Conservation (phyloP, 208 protist species). For the Trypanosomatidae sp. region DNA sequence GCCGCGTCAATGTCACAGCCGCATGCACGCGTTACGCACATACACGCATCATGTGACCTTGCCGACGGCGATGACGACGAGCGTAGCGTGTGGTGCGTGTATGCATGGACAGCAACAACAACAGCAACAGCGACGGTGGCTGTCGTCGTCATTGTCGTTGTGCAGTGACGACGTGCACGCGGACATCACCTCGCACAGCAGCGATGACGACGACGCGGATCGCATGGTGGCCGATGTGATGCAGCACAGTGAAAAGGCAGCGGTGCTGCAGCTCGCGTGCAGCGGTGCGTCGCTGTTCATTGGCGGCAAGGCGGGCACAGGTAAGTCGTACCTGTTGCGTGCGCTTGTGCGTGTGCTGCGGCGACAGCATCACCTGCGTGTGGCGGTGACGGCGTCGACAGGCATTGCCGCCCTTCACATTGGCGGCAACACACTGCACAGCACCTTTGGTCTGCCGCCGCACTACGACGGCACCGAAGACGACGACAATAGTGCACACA, state of each 20-base stretch:
- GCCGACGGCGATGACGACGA: no score
- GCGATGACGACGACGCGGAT: background rate
- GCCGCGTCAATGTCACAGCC: no score
- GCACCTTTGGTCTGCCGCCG: background rate
- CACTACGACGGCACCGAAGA: background rate
- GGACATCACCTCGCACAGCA: background rate
- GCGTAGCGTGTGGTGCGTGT: no score
- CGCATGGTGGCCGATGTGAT: background rate
- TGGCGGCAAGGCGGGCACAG: conserved; percentile 80
- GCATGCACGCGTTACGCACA: no score
- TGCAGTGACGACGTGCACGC: background rate
- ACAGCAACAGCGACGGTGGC: background rate
- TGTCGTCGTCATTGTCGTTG: background rate
- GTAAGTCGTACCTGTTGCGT: conserved; percentile 77
- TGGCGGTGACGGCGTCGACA: conserved; percentile 77
- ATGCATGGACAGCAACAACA: background rate
- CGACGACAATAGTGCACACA: background rate
- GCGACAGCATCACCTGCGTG: conserved; percentile 4
- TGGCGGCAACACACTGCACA: conserved; percentile 77
- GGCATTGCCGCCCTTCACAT: conserved; percentile 82
- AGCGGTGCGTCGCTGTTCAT: conserved; percentile 58
- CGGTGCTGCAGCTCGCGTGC: conserved; percentile 11
- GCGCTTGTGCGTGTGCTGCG: conserved; percentile 48
- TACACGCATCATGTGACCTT: no score
- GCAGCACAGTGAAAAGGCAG: background rate